These are phyloP conservation scores for Fremontodendron californicum DNA, from an alignment of 345 rosid genomes.

Conservation along the genomic window DNA sequence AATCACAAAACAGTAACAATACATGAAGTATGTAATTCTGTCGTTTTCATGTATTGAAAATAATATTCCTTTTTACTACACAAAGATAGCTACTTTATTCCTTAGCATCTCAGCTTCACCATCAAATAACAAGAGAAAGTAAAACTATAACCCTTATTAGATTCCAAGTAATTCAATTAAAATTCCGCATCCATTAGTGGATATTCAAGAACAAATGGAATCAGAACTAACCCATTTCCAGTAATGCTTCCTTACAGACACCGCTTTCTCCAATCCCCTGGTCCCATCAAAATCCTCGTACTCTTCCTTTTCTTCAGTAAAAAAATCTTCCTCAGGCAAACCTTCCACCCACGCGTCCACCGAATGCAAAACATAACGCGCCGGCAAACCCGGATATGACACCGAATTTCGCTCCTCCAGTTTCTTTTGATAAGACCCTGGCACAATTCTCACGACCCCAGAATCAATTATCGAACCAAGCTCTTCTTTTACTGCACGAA, in stretches of 20 bases:
- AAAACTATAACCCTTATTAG: background rate
- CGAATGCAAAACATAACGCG: conserved; percentile 64
- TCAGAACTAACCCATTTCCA: conserved; percentile 83
- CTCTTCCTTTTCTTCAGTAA: conserved; percentile 65
- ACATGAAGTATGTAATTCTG: background rate
- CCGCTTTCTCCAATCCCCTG: conserved; percentile 45
- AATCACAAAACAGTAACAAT: background rate
- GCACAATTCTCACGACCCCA: conserved; percentile 37
- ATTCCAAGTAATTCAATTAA: background rate
- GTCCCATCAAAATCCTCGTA: conserved; percentile 38
- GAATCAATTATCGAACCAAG: conserved; percentile 48
- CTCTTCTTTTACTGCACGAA: conserved; percentile 77
- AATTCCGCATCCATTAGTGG: background rate
- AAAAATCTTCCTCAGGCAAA: conserved; percentile 71
- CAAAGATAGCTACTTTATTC: background rate
- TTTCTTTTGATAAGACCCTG: conserved; percentile 48
- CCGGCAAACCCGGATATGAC: conserved; percentile 82
- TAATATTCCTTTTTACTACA: too few relatives aligned
- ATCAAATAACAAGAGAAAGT: background rate
- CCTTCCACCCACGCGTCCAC: conserved; percentile 71
- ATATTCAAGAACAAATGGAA: conserved; percentile 34
- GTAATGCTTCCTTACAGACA: conserved; percentile 66
- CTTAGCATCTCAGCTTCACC: background rate
- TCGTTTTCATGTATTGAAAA: background rate
- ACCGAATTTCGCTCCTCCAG: conserved; percentile 65